Conservation (phyloP, 148 eudicot species). For the Persicaria maculosa region DNA sequence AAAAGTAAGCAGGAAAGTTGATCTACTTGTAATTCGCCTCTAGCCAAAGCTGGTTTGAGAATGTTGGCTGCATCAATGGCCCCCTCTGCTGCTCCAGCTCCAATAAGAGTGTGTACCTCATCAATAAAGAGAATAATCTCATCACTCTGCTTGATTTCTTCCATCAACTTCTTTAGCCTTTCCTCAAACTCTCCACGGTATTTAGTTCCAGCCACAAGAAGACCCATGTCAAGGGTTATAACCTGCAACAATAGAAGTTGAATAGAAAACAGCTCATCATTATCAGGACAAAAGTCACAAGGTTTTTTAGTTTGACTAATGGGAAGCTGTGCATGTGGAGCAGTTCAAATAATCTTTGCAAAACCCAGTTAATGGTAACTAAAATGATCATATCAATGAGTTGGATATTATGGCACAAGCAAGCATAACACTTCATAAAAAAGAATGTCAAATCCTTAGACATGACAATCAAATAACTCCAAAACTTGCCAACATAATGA, state of each 20-base stretch:
- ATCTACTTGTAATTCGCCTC: slow-evolving; percentile 88
- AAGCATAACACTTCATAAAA: neutral
- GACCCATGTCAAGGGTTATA: slow-evolving; percentile 91
- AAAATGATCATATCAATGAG: neutral
- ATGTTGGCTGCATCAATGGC: slow-evolving; percentile 98
- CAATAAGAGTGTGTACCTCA: slow-evolving; percentile 90
- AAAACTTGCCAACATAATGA: neutral
- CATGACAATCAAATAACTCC: too few species aligned
- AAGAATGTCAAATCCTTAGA: too few species aligned
- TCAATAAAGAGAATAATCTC: slow-evolving; percentile 81
- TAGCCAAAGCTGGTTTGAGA: slow-evolving; percentile 87
- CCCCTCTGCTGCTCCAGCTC: slow-evolving; percentile 94
- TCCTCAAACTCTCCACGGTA: slow-evolving; percentile 95
- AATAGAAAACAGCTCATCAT: neutral
- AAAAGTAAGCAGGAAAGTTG: neutral
- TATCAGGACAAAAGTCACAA: neutral
- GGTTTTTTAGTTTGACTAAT: neutral
- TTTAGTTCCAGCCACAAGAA: slow-evolving; percentile 89
- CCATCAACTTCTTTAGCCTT: slow-evolving; percentile 87
- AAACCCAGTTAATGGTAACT: neutral
- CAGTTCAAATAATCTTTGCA: too few species aligned
- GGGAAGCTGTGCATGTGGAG: neutral
- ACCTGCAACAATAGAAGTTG: slow-evolving; percentile 36
- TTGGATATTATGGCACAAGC: neutral
- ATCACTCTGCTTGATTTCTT: slow-evolving; percentile 80